phyloP scores from a whole-genome alignment of 2,329 filamentous ascomycete species.

The Penicillium brasilianum region DNA sequence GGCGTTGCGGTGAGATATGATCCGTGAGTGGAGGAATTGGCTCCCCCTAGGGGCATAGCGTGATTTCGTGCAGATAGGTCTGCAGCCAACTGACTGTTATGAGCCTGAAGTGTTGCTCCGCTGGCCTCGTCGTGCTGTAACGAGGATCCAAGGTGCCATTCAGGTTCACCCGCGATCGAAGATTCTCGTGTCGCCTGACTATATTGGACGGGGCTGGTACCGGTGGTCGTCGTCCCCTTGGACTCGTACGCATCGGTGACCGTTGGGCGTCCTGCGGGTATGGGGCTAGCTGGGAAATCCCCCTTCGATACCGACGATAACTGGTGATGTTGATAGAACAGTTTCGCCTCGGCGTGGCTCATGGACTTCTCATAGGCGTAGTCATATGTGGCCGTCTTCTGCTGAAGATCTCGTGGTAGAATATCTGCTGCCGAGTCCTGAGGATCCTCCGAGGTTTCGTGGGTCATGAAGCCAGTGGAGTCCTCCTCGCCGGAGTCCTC shows the following conservation, averaged over 20 bases:
- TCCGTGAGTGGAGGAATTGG: slow-evolving; percentile 58
- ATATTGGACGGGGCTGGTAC: slow-evolving; percentile 12
- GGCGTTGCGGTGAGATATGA: slow-evolving; percentile 54
- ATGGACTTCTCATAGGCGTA: slow-evolving; percentile 92
- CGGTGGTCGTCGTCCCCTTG: background rate
- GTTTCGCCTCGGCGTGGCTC: slow-evolving; percentile 90
- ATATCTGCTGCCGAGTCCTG: slow-evolving; percentile 30
- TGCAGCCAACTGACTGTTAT: slow-evolving; percentile 46
- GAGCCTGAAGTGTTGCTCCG: slow-evolving; percentile 5
- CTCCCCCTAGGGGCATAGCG: slow-evolving; percentile 55
- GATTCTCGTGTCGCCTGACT: slow-evolving; percentile 10
- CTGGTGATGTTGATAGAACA: slow-evolving; percentile 92
- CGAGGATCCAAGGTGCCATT: slow-evolving; percentile 16
- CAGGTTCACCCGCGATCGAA: slow-evolving; percentile 21
- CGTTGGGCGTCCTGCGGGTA: slow-evolving; percentile 21
- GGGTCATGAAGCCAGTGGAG: slow-evolving; percentile 14
- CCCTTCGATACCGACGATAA: slow-evolving; percentile 62
- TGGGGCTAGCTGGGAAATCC: slow-evolving; percentile 42
- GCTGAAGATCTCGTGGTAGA: slow-evolving; percentile 52
- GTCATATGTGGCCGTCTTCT: slow-evolving; percentile 87
- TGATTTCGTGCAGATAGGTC: slow-evolving; percentile 57
- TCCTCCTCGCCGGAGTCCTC: slow-evolving; percentile 13
- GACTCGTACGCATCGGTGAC: slow-evolving; percentile 17
- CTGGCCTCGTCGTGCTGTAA: slow-evolving; percentile 16
- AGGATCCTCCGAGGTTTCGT: slow-evolving; percentile 16